Evolutionary conservation across 2,329 filamentous ascomycete genomes (phyloP).

Genomic region (Sporothrix brunneoviolacea): DNA sequence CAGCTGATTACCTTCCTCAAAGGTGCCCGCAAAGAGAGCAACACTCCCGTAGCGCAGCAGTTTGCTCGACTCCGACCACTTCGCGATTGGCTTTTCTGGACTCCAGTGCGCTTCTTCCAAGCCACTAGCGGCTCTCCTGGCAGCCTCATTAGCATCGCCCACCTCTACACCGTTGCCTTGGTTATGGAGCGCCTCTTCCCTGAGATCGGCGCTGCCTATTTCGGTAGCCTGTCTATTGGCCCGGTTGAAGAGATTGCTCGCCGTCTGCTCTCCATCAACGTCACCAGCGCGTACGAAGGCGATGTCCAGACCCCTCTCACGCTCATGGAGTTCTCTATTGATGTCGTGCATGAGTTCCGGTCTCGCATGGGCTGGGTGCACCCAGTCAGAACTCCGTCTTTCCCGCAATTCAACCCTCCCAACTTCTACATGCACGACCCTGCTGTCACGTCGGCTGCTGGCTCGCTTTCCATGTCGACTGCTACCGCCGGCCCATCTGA

Average conservation of each 20-base stretch:
- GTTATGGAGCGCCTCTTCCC: conserved; percentile 87
- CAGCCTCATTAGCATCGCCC: conserved; percentile 75
- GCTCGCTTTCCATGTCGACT: conserved; percentile 35
- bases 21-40: conserved; percentile 63
- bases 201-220: conserved; percentile 83
- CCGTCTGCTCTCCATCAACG: conserved; percentile 63
- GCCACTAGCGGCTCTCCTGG: conserved; percentile 68
- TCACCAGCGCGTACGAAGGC: conserved; percentile 49
- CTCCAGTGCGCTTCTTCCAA: conserved; percentile 78
- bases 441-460: conserved; percentile 14
- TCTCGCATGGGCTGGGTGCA: conserved; percentile 61
- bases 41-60: conserved; percentile 67
- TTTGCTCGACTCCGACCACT: conserved; percentile 86
- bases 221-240: conserved; percentile 68
- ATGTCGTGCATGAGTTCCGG: conserved; percentile 63
- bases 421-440: conserved; percentile 44
- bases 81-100: conserved; percentile 91
- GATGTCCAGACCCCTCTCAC: conserved; percentile 55
- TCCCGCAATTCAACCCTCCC: conserved; percentile 53
- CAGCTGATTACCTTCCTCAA: conserved; percentile 68
- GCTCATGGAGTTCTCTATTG: conserved; percentile 67
- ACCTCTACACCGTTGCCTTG: conserved; percentile 85
- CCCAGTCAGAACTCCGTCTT: conserved; percentile 52
- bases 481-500: conserved; percentile 29
- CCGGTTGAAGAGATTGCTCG: conserved; percentile 83